These are phyloP conservation scores for Penicillium atrosanguineum DNA, from an alignment of 495 filamentous ascomycete species.

Conservation along the genomic window DNA sequence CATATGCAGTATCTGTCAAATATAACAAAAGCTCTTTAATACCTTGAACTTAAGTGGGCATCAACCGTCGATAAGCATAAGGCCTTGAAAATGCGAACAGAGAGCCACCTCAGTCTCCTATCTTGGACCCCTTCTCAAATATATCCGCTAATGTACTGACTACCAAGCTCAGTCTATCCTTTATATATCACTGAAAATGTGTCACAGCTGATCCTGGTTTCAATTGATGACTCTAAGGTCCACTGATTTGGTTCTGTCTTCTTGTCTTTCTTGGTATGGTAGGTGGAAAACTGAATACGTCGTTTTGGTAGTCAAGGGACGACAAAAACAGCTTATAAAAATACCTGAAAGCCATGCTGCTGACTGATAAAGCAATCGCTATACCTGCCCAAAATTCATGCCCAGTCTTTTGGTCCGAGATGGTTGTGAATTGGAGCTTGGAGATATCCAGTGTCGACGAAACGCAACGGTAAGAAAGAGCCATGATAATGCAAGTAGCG, in stretches of 20 bases:
- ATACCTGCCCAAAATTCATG: background rate
- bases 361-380: background rate
- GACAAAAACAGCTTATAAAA: constrained; percentile 1
- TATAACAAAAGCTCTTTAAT: no score
- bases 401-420: background rate
- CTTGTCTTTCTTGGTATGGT: background rate
- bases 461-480: background rate
- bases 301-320: background rate
- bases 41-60: no score
- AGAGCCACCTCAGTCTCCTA: no score
- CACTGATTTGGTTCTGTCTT: background rate
- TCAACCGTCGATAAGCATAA: no score
- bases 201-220: no score
- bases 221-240: no score
- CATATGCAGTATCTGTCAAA: no score
- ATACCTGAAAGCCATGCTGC: background rate
- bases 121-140: no score
- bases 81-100: no score
- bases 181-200: no score
- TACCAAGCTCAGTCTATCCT: no score
- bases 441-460: background rate
- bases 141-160: no score
- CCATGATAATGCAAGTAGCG: background rate
- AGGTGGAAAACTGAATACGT: background rate
- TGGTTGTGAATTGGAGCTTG: background rate